Base-by-base conservation (phyloP, 2,329 filamentous ascomycete species). In the Talaromyces sp. region DNA sequence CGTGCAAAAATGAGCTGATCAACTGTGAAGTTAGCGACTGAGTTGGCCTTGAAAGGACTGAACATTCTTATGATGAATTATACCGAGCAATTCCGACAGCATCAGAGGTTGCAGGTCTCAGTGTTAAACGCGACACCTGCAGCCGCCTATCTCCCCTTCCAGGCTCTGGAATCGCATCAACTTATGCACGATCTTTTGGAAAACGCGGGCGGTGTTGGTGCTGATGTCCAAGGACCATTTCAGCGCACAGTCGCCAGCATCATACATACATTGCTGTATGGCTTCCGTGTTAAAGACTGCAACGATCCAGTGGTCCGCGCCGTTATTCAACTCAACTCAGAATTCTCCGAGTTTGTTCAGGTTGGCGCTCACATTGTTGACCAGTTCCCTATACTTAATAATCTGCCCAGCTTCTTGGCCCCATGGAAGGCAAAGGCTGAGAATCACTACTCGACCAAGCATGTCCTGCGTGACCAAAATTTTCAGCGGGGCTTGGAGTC, bases 1-100 rank as follows among this genome's bases (percentile, higher is more conserved):
- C 16, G 10, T 34, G 28, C n/a, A 34, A 36, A 18, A 5, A 55
- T 16, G 28, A 60, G 18, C 59, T 61, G 9, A 56, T 30, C 23
- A 27, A 8, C 9, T 28, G 16, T 10, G 23, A 23, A 61, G 63
- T 44, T 66, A 30, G 65, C 65, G 14, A 58, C 61, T 0, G 63
- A 67, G n/a, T 30, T 67, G 28, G 65, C 65, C 10, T 52, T 65
- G 51, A 70, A 67, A 57, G 76, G 75, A 36, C 73, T 76, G 7
- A 78, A 75, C 28, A 73, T 82, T 33, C 70, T 83, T 23, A 79
- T 82, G 27, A 79, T 82, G 68, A 79, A 79, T 3, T 81, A 83
- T 68, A 80, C 80, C 23, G 81, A 82, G 59, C 74, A 75, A 42
- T 83, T 80, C 77, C 75, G 71, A 57, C 67, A 77, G 10, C 70